Base-by-base conservation (phyloP, 2,329 filamentous ascomycete species). In the Aspergillus fischeri region DNA sequence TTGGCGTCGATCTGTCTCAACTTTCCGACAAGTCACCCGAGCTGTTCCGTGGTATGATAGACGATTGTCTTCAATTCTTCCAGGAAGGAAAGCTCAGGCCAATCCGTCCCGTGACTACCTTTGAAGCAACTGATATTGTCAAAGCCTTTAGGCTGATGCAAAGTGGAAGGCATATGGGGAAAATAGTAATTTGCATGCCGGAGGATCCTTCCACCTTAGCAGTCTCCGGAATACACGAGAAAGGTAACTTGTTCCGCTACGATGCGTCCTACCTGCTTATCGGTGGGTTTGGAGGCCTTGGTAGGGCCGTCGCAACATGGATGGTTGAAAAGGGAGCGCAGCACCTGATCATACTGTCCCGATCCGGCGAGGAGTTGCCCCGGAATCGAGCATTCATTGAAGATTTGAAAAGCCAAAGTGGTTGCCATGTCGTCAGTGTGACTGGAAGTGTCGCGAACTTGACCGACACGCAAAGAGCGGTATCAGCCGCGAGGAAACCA, bases 151-250 rank as follows among this genome's bases (percentile, higher is more conserved):
- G 48, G 1, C 67, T 61, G 53, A 68, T 77, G 47, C 68, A 69
- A 6, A 49, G 62, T 2, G 73, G 73, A 0, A 60, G 62, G 2
- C 73, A 76, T 50, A 68, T 74, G 1, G 75, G 76, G 7, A 77
- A 77, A 58, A 60, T 77, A 2, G 71, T 77, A 10, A 29, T 29
- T 4, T 9, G 28, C 9, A 29, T 29, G 28, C 28, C 28, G 4
- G 28, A 29, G 28, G 28, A 29, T 29, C 9, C 28, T 10, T 29
- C 28, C 9, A 4, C 9, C 28, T 10, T 29, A 10, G 4, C 28
- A 29, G 28, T 29, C 8, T 29, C 28, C 28, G 2, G 28, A 10
- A 1, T 29, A 10, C 28, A 29, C 3, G 28, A 29, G 9, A 29
- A 10, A 29, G 28, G 28, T 10, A 29, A 29, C 28, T 29, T 29